phyloP scores from a whole-genome alignment of 495 filamentous ascomycete species.

The Clavariopsis aquatica region DNA sequence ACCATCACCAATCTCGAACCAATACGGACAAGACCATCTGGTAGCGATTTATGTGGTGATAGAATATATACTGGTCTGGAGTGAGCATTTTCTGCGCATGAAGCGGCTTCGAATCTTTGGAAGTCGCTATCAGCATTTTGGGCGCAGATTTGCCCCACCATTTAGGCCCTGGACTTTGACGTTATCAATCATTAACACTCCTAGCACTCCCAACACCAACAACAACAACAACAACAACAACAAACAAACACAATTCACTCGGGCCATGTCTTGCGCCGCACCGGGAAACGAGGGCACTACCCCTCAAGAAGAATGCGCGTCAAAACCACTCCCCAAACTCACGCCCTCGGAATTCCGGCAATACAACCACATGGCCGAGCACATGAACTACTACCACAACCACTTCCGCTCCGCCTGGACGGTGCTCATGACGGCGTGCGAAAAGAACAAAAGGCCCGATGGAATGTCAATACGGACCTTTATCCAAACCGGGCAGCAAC shows the following conservation, averaged over 20 bases:
- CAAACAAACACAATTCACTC: not conserved
- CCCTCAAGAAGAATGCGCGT: not conserved
- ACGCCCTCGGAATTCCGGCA: constrained; percentile 57
- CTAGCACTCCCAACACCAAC: no score
- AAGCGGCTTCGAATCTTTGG: no score
- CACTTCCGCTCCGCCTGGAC: constrained; percentile 76
- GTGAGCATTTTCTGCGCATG: no score
- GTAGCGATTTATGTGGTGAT: no score
- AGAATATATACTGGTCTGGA: no score
- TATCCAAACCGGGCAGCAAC: constrained; percentile 62
- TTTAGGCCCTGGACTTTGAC: not conserved
- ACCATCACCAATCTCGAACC: no score
- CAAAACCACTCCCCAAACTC: constrained; percentile 49
- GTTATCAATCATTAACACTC: not conserved
- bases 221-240: not conserved
- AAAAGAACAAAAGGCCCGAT: constrained; percentile 53
- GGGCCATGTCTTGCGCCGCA: not conserved
- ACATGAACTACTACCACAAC: constrained; percentile 74
- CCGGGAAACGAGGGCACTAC: not conserved
- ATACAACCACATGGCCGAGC: constrained; percentile 74
- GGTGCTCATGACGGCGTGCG: constrained; percentile 62
- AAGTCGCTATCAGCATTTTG: not conserved
- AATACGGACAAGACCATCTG: no score
- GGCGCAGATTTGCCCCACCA: not conserved
- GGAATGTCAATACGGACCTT: constrained; percentile 65